Conservation (phyloP, 176 grass and related monocot genomes). For the Bothriochloa decipiens region DNA sequence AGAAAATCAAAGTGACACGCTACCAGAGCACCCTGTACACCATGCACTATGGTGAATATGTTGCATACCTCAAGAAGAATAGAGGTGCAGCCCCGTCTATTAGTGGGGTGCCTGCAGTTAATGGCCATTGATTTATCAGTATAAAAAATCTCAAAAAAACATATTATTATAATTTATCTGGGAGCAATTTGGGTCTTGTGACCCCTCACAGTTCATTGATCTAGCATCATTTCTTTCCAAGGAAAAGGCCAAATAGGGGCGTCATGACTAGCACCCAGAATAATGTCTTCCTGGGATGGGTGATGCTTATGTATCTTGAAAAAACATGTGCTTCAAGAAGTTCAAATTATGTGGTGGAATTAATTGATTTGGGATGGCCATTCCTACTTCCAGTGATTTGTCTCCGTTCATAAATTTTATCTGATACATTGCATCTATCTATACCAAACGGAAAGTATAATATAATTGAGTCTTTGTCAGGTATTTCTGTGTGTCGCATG, state of each 20-base stretch:
- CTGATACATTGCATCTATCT: neutral
- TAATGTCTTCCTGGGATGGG: constrained; percentile 4
- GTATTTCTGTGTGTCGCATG: neutral
- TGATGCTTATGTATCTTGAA: constrained; percentile 41
- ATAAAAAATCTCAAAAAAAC: constrained; percentile 26
- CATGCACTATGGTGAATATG: constrained; percentile 87
- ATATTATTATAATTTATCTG: constrained; percentile 44
- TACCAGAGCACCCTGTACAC: constrained; percentile 95
- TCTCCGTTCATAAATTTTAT: neutral
- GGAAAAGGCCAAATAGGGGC: neutral
- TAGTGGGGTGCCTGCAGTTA: constrained; percentile 52
- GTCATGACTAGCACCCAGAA: constrained; percentile 2
- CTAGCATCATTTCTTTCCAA: constrained; percentile 46
- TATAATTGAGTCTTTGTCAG: neutral
- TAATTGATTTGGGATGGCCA: neutral
- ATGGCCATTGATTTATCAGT: constrained; percentile 77
- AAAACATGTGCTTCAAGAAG: constrained; percentile 10
- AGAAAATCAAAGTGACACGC: constrained; percentile 77
- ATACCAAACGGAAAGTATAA: neutral
- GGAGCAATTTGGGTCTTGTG: constrained; percentile 32
- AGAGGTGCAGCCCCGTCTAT: constrained; percentile 58
- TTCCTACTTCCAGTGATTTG: neutral
- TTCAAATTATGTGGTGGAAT: constrained; percentile 33
- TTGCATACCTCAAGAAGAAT: constrained; percentile 73
- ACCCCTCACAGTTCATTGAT: constrained; percentile 47